These are phyloP conservation scores for Solanum chilense DNA, from an alignment of 257 asterid species.

Conservation along the genomic window DNA sequence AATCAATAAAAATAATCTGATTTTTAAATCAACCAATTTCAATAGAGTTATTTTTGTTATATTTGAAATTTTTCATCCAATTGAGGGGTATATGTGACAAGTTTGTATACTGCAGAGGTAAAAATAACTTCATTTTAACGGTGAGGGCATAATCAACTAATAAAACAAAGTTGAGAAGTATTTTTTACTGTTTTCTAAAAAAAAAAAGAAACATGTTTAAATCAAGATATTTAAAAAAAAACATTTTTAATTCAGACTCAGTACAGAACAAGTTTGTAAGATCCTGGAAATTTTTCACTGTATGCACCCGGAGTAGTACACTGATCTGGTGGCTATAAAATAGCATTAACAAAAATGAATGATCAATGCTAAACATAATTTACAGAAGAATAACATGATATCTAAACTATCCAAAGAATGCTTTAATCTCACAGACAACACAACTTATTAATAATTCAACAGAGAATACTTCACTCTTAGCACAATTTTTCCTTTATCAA, in stretches of 20 bases:
- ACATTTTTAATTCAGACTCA: neutral
- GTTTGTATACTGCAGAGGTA: too few relatives aligned
- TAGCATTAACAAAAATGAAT: slow-evolving; percentile 1
- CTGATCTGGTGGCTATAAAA: neutral
- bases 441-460: slow-evolving; percentile 62
- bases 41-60: too few relatives aligned
- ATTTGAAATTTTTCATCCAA: too few relatives aligned
- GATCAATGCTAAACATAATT: slow-evolving; percentile 8
- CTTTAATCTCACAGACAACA: neutral
- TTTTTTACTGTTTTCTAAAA: too few relatives aligned
- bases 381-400: slow-evolving; percentile 16
- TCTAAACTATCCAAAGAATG: slow-evolving; percentile 11
- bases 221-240: too few relatives aligned
- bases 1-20: too few relatives aligned
- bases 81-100: too few relatives aligned
- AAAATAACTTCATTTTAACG: too few relatives aligned
- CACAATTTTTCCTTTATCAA: slow-evolving; percentile 80
- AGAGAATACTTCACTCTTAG: slow-evolving; percentile 82
- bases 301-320: neutral
- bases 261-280: neutral
- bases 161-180: too few relatives aligned
- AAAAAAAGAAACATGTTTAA: too few relatives aligned
- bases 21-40: too few relatives aligned
- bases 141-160: too few relatives aligned
- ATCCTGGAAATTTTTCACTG: neutral